A percentile compares a stretch with the other conserved stretches of the same genome.
These are phyloP conservation scores for Paramecium sexaurelia DNA, from an alignment of 73 alveolate genomes.

Conservation along the genomic window DNA sequence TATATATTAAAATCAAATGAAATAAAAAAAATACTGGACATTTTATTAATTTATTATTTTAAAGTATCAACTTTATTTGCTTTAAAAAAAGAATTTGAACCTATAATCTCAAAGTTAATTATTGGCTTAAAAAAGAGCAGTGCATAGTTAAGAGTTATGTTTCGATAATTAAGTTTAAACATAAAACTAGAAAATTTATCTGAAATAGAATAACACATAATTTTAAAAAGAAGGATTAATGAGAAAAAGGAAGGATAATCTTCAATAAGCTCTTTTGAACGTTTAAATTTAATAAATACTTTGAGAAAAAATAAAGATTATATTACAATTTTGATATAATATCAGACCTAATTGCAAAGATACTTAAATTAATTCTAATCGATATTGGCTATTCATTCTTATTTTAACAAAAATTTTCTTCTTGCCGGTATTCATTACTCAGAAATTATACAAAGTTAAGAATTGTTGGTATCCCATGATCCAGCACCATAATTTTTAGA, in stretches of 20 bases:
- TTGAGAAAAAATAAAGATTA: slow-evolving; percentile 20
- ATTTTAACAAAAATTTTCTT: background rate
- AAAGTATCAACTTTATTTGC: background rate
- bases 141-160: background rate
- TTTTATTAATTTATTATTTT: background rate
- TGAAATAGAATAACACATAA: background rate
- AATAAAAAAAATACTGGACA: background rate
- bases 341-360: background rate
- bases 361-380: background rate
- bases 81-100: background rate
- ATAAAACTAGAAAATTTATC: background rate
- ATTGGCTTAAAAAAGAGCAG: background rate
- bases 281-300: background rate
- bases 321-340: background rate
- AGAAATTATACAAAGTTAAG: background rate
- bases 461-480: background rate
- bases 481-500: background rate
- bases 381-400: background rate
- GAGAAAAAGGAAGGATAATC: background rate
- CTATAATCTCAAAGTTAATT: background rate
- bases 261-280: background rate
- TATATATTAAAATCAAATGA: background rate
- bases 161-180: background rate
- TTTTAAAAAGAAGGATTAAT: background rate
- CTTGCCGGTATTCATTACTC: background rate